Percentiles rank a stretch among this genome's conserved stretches.
Evolutionary conservation across 1,284 basidiomycete species (phyloP).

Genomic region (Rhodotorula sp.): DNA sequence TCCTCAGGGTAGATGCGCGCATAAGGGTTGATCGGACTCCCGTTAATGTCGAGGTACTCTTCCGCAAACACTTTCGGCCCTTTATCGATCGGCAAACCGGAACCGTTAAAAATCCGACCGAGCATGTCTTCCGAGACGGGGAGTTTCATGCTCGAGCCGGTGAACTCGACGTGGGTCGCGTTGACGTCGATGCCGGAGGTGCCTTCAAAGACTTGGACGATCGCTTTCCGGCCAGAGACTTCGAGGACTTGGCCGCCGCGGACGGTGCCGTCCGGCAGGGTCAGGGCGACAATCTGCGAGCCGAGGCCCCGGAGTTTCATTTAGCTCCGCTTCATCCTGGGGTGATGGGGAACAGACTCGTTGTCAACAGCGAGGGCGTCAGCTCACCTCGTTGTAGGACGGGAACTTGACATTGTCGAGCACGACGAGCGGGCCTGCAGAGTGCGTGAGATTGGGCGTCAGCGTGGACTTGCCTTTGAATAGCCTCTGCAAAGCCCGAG

Average conservation of each 20-base stretch:
- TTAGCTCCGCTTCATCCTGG: not conserved
- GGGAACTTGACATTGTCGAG: constrained; percentile 99
- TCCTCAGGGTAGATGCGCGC: constrained; percentile 99
- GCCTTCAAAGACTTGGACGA: constrained; percentile 99
- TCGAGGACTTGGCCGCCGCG: constrained; percentile 98
- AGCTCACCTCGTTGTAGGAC: constrained; percentile 95
- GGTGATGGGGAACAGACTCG: too few species aligned
- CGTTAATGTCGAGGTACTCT: constrained; percentile 99
- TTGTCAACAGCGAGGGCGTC: not conserved
- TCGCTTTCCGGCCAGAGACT: constrained; percentile 97
- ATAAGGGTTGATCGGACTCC: constrained; percentile 98
- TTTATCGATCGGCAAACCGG: constrained; percentile 95
- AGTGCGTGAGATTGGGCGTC: not conserved
- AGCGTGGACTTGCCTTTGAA: not conserved
- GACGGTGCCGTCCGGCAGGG: constrained; percentile 90
- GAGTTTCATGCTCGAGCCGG: constrained; percentile 96
- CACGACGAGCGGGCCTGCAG: constrained; percentile 66
- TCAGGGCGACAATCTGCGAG: constrained; percentile 67
- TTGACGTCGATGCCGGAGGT: constrained; percentile 97
- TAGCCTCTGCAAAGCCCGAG: not conserved
- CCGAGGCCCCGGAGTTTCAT: not conserved
- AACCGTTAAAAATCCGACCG: constrained; percentile 98
- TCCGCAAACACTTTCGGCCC: constrained; percentile 99
- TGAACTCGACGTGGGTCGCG: constrained; percentile 96
- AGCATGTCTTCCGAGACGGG: constrained; percentile 99